phyloP scores from a whole-genome alignment of 139 green algal species.

The Coccomyxa sp. region DNA sequence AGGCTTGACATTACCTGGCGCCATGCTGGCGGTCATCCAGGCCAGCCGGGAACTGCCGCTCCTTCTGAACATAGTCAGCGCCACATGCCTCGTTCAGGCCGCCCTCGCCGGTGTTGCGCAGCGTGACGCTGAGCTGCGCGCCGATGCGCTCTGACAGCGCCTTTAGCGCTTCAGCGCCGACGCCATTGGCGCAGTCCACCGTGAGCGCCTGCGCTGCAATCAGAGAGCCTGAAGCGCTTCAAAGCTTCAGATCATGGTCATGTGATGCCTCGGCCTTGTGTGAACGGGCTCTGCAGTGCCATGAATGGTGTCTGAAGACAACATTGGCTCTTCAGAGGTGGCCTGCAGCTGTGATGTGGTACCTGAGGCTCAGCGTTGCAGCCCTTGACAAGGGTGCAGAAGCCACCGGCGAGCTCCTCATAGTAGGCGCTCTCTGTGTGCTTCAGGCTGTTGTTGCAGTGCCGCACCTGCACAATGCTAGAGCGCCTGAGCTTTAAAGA shows the following conservation, averaged over 20 bases:
- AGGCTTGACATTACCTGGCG: constrained; percentile 12
- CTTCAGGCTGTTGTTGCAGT: constrained; percentile 23
- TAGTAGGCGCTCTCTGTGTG: constrained; percentile 42
- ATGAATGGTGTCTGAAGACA: neutral
- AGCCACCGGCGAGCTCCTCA: constrained; percentile 24
- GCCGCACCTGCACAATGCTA: neutral
- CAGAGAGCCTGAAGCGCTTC: neutral
- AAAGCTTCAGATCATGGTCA: neutral
- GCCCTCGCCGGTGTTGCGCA: constrained; percentile 41
- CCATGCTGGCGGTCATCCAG: constrained; percentile 31
- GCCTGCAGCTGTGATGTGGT: constrained; percentile 3
- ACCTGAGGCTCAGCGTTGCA: constrained; percentile 7
- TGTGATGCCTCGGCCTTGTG: neutral
- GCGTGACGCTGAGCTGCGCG: constrained; percentile 34
- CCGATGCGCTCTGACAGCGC: constrained; percentile 33
- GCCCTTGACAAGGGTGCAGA: constrained; percentile 18
- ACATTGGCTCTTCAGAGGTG: neutral
- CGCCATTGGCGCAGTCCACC: constrained; percentile 94
- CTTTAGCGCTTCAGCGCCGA: constrained; percentile 73
- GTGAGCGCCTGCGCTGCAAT: constrained; percentile 35
- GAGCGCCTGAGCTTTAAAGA: too few species aligned
- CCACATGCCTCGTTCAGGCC: constrained; percentile 83
- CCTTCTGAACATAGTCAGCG: constrained; percentile 96
- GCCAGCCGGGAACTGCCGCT: constrained; percentile 46
- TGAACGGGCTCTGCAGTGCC: neutral